Conservation (phyloP, 108 stramenopile species). For the Cyclostephanos tholiformis region DNA sequence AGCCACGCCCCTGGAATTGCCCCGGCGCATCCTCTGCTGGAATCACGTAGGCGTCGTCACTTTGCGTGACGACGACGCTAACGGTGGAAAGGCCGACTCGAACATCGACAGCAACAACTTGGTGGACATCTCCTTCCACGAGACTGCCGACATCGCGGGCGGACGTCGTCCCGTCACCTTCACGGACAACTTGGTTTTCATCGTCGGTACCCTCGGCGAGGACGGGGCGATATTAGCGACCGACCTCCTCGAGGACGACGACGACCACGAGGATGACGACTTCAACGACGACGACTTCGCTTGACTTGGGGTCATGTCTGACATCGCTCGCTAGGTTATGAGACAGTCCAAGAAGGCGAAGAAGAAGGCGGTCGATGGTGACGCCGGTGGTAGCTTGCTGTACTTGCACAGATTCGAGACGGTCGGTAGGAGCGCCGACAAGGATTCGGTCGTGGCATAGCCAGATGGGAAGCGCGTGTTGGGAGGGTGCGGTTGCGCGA, state of each 20-base stretch:
- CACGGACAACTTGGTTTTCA: conserved; percentile 75
- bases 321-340: conserved; percentile 52
- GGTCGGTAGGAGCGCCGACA: conserved; percentile 62
- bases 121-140: conserved; percentile 74
- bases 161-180: conserved; percentile 65
- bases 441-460: conserved; percentile 80
- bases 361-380: conserved; percentile 25
- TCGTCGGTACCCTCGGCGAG: conserved; percentile 80
- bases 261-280: conserved; percentile 56
- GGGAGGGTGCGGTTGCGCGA: conserved; percentile 65
- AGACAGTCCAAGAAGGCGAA: conserved; percentile 41
- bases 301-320: conserved; percentile 46
- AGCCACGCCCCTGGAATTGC: conserved; percentile 69
- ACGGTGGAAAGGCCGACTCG: conserved; percentile 19
- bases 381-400: conserved; percentile 63
- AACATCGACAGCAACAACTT: conserved; percentile 54
- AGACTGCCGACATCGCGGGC: conserved; percentile 54
- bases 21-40: conserved; percentile 85
- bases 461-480: conserved; percentile 77
- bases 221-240: conserved; percentile 82
- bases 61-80: conserved; percentile 41
- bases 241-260: conserved; percentile 67
- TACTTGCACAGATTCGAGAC: conserved; percentile 86
- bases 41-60: conserved; percentile 82
- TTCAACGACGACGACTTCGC: conserved; percentile 40